Conservation (phyloP, 352 stramenopile genomes). For the Globisporangium iwayamae region DNA sequence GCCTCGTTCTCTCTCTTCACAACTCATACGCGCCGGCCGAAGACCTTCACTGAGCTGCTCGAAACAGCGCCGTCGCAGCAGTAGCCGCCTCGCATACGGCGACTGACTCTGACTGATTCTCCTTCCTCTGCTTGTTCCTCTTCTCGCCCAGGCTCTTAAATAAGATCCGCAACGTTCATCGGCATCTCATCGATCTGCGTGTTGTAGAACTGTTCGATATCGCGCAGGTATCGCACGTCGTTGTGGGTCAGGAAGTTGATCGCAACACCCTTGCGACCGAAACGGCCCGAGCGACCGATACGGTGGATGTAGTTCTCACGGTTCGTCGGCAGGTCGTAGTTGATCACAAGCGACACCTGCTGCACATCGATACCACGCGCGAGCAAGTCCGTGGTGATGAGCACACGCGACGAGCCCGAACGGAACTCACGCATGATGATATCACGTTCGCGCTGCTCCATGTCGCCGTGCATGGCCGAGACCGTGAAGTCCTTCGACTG, state of each 20-base stretch:
- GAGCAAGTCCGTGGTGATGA: constrained; percentile 99
- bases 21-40: background rate
- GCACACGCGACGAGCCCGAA: constrained; percentile 96
- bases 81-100: constrained; percentile 20
- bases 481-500: constrained; percentile 99
- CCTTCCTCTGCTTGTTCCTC: constrained; percentile 14
- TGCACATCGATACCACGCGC: constrained; percentile 99
- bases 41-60: constrained; percentile 1
- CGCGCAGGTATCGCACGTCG: constrained; percentile 97
- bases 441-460: constrained; percentile 99
- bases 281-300: constrained; percentile 99
- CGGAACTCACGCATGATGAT: constrained; percentile 99
- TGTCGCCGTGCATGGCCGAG: constrained; percentile 99
- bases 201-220: constrained; percentile 99
- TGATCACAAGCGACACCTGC: constrained; percentile 98
- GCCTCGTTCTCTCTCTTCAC: constrained; percentile 26
- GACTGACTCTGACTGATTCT: constrained; percentile 31
- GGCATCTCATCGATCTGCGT: constrained; percentile 99
- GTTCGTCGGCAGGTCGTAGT: constrained; percentile 99
- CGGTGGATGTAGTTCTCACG: constrained; percentile 99
- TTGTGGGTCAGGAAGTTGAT: constrained; percentile 99
- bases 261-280: constrained; percentile 99
- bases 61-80: background rate
- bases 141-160: constrained; percentile 78
- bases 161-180: constrained; percentile 98